Percentiles rank a stretch among this genome's conserved stretches.
Conservation (phyloP, 2,329 filamentous ascomycete genomes). For the Fusarium palustre region DNA sequence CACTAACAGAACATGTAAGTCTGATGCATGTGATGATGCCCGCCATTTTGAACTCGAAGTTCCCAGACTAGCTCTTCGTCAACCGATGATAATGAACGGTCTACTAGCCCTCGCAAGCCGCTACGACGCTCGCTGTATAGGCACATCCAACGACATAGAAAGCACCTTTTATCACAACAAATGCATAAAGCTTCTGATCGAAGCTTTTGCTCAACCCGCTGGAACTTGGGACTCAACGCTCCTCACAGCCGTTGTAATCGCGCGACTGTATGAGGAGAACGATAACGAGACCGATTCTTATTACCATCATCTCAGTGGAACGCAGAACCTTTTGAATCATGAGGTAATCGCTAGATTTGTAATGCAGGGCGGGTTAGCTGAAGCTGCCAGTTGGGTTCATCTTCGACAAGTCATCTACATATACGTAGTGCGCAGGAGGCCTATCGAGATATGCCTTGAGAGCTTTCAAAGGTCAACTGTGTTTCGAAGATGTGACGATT, state of each 20-base stretch:
- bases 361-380: neutral
- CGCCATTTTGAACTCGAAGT: constrained; percentile 15
- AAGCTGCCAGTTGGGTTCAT: constrained; percentile 13
- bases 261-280: constrained; percentile 4
- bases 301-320: constrained; percentile 3
- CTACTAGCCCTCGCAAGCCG: constrained; percentile 10
- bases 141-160: neutral
- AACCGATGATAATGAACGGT: constrained; percentile 16
- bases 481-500: constrained; percentile 3
- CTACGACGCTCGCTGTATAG: neutral
- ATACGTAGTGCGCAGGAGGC: neutral
- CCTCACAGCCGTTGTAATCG: neutral
- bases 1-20: neutral
- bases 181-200: neutral
- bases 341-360: neutral
- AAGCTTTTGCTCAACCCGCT: neutral
- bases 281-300: constrained; percentile 6
- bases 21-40: constrained; percentile 1
- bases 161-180: constrained; percentile 18
- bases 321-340: neutral
- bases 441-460: constrained; percentile 4
- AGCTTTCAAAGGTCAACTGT: constrained; percentile 7
- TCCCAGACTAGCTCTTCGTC: neutral
- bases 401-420: constrained; percentile 1
- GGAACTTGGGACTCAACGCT: constrained; percentile 8